A percentile compares a stretch with the other conserved stretches of the same genome.
Conservation (phyloP, 192 early-diverging fungal genomes). For the Kappamyces sp. region DNA sequence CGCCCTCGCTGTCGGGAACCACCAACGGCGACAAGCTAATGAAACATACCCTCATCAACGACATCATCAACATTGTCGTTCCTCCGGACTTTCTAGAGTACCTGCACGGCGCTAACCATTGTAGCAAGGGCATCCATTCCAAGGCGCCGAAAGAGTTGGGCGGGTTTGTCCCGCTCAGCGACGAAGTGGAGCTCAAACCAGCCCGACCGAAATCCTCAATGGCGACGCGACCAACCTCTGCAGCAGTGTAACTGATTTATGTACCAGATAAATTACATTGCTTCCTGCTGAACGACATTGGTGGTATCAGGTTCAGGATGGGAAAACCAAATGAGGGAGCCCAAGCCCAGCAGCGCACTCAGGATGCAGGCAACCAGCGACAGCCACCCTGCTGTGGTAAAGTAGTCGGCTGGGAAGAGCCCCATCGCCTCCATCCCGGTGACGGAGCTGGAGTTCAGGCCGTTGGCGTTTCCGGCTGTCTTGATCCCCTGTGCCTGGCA, state of each 20-base stretch:
- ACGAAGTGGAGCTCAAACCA: slow-evolving; percentile 9
- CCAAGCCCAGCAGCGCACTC: slow-evolving; percentile 66
- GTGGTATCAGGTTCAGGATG: slow-evolving; percentile 5
- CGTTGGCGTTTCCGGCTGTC: slow-evolving; percentile 66
- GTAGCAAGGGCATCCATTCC: background rate
- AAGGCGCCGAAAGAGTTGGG: too few species aligned
- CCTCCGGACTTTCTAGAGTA: slow-evolving; percentile 55
- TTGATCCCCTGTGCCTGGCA: slow-evolving; percentile 56
- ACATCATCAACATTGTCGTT: slow-evolving; percentile 49
- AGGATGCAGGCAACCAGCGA: slow-evolving; percentile 67
- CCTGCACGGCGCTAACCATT: background rate
- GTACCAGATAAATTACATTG: too few species aligned
- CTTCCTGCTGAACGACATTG: too few species aligned
- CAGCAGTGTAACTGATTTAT: too few species aligned
- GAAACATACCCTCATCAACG: slow-evolving; percentile 53
- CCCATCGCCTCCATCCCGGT: slow-evolving; percentile 43
- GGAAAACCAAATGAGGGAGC: slow-evolving; percentile 71
- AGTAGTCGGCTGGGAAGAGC: slow-evolving; percentile 39
- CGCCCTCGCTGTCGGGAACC: slow-evolving; percentile 43
- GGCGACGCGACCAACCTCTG: slow-evolving; percentile 21
- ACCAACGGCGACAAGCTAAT: slow-evolving; percentile 45
- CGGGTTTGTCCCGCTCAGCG: background rate
- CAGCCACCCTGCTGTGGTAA: slow-evolving; percentile 63
- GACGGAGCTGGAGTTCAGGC: slow-evolving; percentile 58
- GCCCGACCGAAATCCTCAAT: slow-evolving; percentile 11